Percentiles rank a stretch among this genome's conserved stretches.
Conservation (phyloP, 495 filamentous ascomycete genomes). For the Neurospora sublineolata region DNA sequence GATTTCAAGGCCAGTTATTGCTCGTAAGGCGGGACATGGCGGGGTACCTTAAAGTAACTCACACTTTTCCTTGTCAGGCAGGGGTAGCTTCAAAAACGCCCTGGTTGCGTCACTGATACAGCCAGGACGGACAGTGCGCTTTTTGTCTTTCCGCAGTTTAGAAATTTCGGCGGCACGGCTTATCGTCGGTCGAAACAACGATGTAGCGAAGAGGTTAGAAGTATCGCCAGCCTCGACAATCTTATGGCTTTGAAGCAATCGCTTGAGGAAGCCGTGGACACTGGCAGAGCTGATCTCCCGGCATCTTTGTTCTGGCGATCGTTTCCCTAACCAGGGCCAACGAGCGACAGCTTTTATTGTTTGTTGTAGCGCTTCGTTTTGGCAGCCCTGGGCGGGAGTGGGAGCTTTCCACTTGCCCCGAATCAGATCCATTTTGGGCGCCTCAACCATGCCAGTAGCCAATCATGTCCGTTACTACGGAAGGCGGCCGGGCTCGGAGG, state of each 20-base stretch:
- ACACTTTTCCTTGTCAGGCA: background rate
- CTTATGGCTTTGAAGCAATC: background rate
- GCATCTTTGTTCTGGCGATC: background rate
- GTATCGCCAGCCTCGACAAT: background rate
- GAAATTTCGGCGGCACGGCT: background rate
- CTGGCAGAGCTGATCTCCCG: background rate
- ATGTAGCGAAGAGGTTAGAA: background rate
- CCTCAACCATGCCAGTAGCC: background rate
- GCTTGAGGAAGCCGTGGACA: background rate
- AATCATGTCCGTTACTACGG: background rate
- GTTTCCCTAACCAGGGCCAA: background rate
- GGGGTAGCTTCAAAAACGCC: background rate
- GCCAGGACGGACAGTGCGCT: background rate
- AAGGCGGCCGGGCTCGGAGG: background rate
- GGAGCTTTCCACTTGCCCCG: background rate
- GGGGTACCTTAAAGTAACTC: background rate
- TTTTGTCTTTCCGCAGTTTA: background rate
- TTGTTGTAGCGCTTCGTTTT: background rate
- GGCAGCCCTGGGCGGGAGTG: background rate
- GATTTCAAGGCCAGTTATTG: background rate
- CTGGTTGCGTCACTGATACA: background rate
- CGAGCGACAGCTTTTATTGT: background rate
- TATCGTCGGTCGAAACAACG: background rate
- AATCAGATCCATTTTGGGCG: background rate
- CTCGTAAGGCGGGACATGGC: background rate